Base-by-base conservation (phyloP, 1,139 yeast genomes). In the Suhomyces kunorum region DNA sequence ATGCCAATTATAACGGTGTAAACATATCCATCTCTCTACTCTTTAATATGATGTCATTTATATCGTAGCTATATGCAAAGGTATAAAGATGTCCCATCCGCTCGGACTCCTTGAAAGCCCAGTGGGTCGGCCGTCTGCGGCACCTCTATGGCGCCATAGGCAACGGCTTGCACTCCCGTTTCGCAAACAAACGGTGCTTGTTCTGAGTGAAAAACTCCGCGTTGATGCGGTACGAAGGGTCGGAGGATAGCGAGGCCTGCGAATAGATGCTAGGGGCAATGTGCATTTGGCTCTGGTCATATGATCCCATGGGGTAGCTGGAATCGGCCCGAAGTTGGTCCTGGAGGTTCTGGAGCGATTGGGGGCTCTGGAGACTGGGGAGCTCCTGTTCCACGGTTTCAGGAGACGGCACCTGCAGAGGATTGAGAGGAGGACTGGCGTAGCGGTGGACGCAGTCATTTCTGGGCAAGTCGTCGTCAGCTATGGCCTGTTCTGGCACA, bases 111-210 rank as follows among this genome's bases (percentile, higher is more conserved):
- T n/a, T n/a, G n/a, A n/a, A n/a, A n/a, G n/a, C n/a, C n/a, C n/a
- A n/a, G n/a, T n/a, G n/a, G n/a, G n/a, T n/a, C n/a, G n/a, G n/a
- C n/a, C n/a, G 24, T 18, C 27, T 15, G 17, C 27, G n/a, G 34
- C 13, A 9, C 27, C 11, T 6, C 33, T 30, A 39, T 2, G 42
- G 43, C 22, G 28, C 43, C 28, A 36, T 12, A 11, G 43, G 40
- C 39, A 40, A 34, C 34, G 40, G 38, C 27, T 39, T 42, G 19
- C 26, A 18, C 14, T 36, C 39, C 28, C 36, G 38, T 22, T 29
- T 39, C 17, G 41, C 45, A 23, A 47, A 44, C 23, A 48, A 31
- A 34, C 40, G 40, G 30, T 48, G 46, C 34, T 42, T 48, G 40
- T 46, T 45, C 29, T 44, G 39, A 32, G 12, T 34, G 33, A 46